Evolutionary conservation across 257 asterid species (phyloP).

Genomic region (Nicotiana otophora): DNA sequence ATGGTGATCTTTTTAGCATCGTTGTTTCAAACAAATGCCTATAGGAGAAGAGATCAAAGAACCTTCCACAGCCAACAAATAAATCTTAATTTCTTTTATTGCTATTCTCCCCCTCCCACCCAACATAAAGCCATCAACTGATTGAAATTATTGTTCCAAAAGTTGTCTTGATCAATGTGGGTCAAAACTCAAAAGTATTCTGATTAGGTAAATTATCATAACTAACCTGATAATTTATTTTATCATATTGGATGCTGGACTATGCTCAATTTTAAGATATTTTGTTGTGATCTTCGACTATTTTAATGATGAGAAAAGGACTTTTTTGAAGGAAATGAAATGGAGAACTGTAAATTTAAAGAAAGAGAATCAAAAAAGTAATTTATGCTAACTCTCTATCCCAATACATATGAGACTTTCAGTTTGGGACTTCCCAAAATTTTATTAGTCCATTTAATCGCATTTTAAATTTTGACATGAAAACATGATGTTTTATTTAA

Average conservation of each 20-base stretch:
- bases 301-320: neutral
- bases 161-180: neutral
- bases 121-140: neutral
- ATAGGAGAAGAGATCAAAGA: neutral
- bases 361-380: neutral
- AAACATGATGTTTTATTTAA: too few species aligned
- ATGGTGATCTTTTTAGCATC: neutral
- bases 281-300: neutral
- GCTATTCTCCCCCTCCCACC: neutral
- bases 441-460: too few species aligned
- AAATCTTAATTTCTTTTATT: neutral
- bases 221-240: neutral
- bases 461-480: too few species aligned
- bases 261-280: neutral
- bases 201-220: too few species aligned
- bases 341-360: neutral
- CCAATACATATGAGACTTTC: too few species aligned
- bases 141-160: too few species aligned
- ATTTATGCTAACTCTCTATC: too few species aligned
- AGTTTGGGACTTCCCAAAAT: too few species aligned
- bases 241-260: neutral
- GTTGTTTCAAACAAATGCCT: neutral
- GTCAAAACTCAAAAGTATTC: neutral
- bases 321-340: neutral
- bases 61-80: neutral